Conservation (phyloP, 495 filamentous ascomycete species). For the Aspergillus sclerotioniger region DNA sequence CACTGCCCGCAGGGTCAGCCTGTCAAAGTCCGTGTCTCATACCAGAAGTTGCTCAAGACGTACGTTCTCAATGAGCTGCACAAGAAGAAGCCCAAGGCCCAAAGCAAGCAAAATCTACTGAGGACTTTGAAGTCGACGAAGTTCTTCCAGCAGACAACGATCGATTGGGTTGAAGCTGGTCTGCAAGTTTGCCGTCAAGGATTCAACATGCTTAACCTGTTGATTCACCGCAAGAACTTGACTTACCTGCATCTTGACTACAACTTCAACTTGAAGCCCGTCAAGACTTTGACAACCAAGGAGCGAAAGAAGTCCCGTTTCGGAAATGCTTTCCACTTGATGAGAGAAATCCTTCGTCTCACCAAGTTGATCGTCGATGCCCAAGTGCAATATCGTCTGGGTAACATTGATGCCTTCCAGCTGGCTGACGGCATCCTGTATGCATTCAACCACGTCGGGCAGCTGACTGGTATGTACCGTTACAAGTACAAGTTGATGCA, state of each 20-base stretch:
- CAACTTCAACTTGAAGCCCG: constrained; percentile 99
- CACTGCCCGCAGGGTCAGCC: constrained; percentile 91
- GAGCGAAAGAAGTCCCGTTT: constrained; percentile 99
- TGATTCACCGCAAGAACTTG: constrained; percentile 98
- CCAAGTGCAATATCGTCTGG: constrained; percentile 95
- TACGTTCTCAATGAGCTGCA: constrained; percentile 97
- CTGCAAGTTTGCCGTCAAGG: constrained; percentile 97
- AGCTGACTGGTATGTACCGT: constrained; percentile 98
- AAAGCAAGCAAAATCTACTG: constrained; percentile 91
- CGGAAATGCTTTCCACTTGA: constrained; percentile 98
- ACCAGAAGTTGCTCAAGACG: constrained; percentile 96
- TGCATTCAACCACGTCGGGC: constrained; percentile 98
- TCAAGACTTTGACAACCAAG: constrained; percentile 98
- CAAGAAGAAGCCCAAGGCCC: constrained; percentile 88
- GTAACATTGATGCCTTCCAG: constrained; percentile 99
- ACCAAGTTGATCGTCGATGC: constrained; percentile 99
- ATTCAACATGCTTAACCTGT: constrained; percentile 98
- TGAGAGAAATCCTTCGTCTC: constrained; percentile 96
- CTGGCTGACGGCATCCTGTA: constrained; percentile 98
- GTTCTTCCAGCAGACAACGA: constrained; percentile 99
- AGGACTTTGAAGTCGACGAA: constrained; percentile 91
- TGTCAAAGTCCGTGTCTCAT: constrained; percentile 98
- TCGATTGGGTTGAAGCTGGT: constrained; percentile 99
- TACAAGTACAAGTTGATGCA: constrained; percentile 99
- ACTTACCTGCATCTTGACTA: constrained; percentile 99